A percentile compares a stretch with the other conserved stretches of the same genome.
Conservation (phyloP, 352 stramenopile genomes). For the Halophytophthora polymorphica region DNA sequence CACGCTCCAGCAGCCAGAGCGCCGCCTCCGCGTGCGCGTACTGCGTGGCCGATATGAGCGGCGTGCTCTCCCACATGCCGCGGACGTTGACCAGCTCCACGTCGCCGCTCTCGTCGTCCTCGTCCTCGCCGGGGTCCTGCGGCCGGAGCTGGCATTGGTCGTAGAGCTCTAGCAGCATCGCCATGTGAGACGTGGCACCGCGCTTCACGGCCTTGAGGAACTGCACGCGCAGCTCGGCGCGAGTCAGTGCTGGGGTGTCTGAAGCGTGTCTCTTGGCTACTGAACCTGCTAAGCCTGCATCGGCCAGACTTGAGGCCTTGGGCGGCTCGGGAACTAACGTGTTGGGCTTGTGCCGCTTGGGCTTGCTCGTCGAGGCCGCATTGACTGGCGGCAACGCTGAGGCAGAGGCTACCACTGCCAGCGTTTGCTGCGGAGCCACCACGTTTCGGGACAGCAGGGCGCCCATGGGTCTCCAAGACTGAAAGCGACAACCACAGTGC, state of each 20-base stretch:
- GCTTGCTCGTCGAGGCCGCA: conserved; percentile 15
- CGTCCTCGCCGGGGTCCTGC: conserved; percentile 11
- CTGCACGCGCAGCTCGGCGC: conserved; percentile 52
- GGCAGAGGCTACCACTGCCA: conserved; percentile 27
- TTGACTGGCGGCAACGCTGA: conserved; percentile 1
- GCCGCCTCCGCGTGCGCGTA: conserved; percentile 55
- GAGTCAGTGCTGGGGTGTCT: conserved; percentile 7
- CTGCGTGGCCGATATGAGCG: conserved; percentile 71
- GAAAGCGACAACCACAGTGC: no score
- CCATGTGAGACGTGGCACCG: conserved; percentile 42
- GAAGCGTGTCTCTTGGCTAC: neutral
- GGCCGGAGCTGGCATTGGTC: conserved; percentile 6
- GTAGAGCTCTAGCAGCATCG: conserved; percentile 20
- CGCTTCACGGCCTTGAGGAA: conserved; percentile 70
- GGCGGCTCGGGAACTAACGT: conserved; percentile 36
- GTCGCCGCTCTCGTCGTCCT: conserved; percentile 13
- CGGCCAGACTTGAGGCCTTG: conserved; percentile 1
- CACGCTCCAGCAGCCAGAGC: conserved; percentile 50
- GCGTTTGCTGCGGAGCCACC: conserved; percentile 31
- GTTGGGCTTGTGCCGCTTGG: conserved; percentile 38
- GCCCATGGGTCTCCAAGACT: conserved; percentile 27
- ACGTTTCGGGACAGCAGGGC: conserved; percentile 44
- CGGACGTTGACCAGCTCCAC: conserved; percentile 54
- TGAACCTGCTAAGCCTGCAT: conserved; percentile 2
- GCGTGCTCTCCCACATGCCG: conserved; percentile 84